Conservation (phyloP, 2,329 filamentous ascomycete genomes). For the Clarireedia homoeocarpa region DNA sequence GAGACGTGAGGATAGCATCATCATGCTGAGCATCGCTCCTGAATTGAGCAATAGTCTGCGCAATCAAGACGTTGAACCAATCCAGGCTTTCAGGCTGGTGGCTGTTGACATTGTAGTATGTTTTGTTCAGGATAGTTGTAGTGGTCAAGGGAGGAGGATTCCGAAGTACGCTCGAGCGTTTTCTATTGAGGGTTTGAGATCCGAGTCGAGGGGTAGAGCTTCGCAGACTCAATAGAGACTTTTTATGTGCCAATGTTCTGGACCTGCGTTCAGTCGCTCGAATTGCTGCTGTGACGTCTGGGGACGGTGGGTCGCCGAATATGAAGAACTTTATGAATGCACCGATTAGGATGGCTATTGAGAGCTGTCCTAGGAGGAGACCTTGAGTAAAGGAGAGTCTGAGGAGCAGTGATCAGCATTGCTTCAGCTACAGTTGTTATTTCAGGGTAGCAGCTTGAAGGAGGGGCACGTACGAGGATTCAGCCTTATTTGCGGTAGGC, state of each 20-base stretch:
- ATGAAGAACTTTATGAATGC: slow-evolving; percentile 99
- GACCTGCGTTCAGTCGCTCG: slow-evolving; percentile 68
- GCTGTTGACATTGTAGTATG: slow-evolving; percentile 92
- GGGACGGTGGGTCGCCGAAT: slow-evolving; percentile 84
- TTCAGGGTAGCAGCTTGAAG: background rate
- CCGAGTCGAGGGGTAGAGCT: slow-evolving; percentile 29
- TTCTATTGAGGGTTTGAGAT: slow-evolving; percentile 45
- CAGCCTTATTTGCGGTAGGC: slow-evolving; percentile 20
- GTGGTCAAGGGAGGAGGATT: slow-evolving; percentile 73
- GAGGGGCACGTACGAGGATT: slow-evolving; percentile 34
- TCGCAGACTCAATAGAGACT: slow-evolving; percentile 59
- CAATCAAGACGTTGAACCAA: slow-evolving; percentile 98
- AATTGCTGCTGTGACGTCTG: slow-evolving; percentile 69
- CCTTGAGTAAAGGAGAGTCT: slow-evolving; percentile 90
- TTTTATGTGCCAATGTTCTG: slow-evolving; percentile 67
- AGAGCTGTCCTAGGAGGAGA: slow-evolving; percentile 86
- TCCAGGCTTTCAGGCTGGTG: slow-evolving; percentile 95
- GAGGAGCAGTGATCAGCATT: slow-evolving; percentile 5
- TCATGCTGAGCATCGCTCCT: slow-evolving; percentile 87
- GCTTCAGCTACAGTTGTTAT: background rate
- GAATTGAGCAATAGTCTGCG: slow-evolving; percentile 94
- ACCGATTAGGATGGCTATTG: slow-evolving; percentile 81
- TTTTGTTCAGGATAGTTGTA: slow-evolving; percentile 90
- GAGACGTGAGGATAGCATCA: slow-evolving; percentile 76
- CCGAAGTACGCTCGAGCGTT: slow-evolving; percentile 65